A percentile compares a stretch with the other conserved stretches of the same genome.
Evolutionary conservation across 768 basidiomycete genomes (phyloP).

Genomic region (Boletales sp.): DNA sequence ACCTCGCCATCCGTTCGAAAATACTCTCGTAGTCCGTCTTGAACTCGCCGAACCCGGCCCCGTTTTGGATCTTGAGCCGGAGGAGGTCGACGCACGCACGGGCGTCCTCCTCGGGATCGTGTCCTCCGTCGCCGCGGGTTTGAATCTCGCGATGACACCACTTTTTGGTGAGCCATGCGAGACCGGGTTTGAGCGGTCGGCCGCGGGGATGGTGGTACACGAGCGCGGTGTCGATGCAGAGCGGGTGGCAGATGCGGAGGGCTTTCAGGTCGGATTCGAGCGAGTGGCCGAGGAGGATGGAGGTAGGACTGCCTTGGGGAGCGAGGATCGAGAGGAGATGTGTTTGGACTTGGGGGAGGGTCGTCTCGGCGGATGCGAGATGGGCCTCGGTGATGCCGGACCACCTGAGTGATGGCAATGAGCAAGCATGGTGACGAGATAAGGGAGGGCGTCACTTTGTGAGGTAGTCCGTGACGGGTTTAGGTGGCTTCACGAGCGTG

Average conservation of each 20-base stretch:
- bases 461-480: slow-evolving; percentile 87
- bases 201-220: slow-evolving; percentile 92
- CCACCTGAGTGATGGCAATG: slow-evolving; percentile 48
- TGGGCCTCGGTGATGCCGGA: slow-evolving; percentile 87
- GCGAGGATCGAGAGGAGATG: slow-evolving; percentile 64
- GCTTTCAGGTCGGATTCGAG: slow-evolving; percentile 92
- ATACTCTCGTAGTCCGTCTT: slow-evolving; percentile 82
- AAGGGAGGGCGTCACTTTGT: slow-evolving; percentile 55
- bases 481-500: slow-evolving; percentile 82
- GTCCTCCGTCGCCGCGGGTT: slow-evolving; percentile 75
- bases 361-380: slow-evolving; percentile 68
- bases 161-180: slow-evolving; percentile 96
- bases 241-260: slow-evolving; percentile 80
- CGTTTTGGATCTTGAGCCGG: slow-evolving; percentile 73
- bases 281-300: slow-evolving; percentile 91
- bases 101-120: slow-evolving; percentile 95
- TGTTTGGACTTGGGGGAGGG: slow-evolving; percentile 73
- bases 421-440: not conserved
- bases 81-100: slow-evolving; percentile 83
- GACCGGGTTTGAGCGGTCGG: slow-evolving; percentile 87
- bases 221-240: slow-evolving; percentile 89
- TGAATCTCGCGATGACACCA: slow-evolving; percentile 93
- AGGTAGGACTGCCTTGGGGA: slow-evolving; percentile 46
- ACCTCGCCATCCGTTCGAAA: slow-evolving; percentile 77
- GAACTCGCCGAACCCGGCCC: slow-evolving; percentile 81